Evolutionary conservation across 1,139 yeast genomes (phyloP), one percentile per base, ranked within the genome.

Genomic region (Taphrina flavorubra): DNA sequence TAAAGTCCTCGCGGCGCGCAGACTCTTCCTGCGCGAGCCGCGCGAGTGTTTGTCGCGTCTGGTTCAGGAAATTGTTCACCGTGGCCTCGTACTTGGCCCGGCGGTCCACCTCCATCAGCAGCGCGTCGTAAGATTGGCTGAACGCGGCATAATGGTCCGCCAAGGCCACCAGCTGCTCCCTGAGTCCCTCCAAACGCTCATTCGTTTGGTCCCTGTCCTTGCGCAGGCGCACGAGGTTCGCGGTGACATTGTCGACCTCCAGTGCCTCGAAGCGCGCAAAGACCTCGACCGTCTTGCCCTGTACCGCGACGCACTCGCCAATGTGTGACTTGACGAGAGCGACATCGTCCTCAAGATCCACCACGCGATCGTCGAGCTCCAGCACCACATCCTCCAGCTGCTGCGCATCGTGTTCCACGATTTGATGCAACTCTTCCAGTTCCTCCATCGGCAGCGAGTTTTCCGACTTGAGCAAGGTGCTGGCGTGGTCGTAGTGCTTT

Each of bases 401-500:
- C 42, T n/a, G 31, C 10, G 63, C 68, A 51, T 65, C 68, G 6
- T 58, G 57, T 20, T 65, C 68, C 5, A 65, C 67, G 34, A 63
- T 44, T 14, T 16, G 36, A n/a, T 53, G 58, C 42, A 65, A 14
- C n/a, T 58, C 68, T 11, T 37, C 58, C 14, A 47, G 49, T 46
- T 46, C 68, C 7, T 65, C 68, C 39, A 31, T 18, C 8, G 51
- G 63, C 13, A 57, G 20, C 4, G 68, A n/a, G 16, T 16, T 36
- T 13, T 37, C 63, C 10, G 42, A 34, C 20, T 47, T 57, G 37
- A 51, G 20, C 31, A 65, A 58, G 8, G 49, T 57, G 18, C 58
- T 40, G 44, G 67, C 25, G 37, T 65, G 68, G 20, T 65, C 68
- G 18, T 65, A 65, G 58, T 65, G 68, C 51, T 58, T 55, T 31